Evolutionary conservation across 768 basidiomycete species (phyloP).

Genomic region (Xerocomellus amylosporus): DNA sequence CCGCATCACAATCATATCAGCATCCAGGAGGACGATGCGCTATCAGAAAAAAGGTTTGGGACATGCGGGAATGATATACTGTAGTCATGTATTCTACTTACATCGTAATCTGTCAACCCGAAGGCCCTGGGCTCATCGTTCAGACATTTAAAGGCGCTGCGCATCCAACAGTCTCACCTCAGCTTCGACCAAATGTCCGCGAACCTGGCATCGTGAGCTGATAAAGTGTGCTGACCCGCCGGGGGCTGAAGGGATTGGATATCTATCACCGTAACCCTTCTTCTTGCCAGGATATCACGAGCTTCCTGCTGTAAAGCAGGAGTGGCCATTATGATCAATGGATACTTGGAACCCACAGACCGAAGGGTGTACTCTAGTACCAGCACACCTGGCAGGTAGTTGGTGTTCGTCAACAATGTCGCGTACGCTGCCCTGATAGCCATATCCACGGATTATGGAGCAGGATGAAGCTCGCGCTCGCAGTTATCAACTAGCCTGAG

Average conservation of each 20-base stretch:
- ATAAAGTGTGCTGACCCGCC: slow-evolving; percentile 37
- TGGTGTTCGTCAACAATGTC: slow-evolving; percentile 70
- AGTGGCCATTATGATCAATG: slow-evolving; percentile 78
- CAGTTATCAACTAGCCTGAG: too few species aligned
- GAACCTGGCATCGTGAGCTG: slow-evolving; percentile 46
- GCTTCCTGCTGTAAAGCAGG: slow-evolving; percentile 50
- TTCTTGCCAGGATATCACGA: slow-evolving; percentile 47
- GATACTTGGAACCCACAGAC: slow-evolving; percentile 60
- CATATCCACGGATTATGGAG: slow-evolving; percentile 24
- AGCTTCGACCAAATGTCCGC: slow-evolving; percentile 66
- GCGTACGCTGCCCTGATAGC: slow-evolving; percentile 56
- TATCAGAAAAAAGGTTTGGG: slow-evolving; percentile 27
- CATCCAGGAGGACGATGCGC: slow-evolving; percentile 80
- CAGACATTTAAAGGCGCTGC: slow-evolving; percentile 21
- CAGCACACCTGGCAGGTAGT: slow-evolving; percentile 56
- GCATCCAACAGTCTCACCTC: slow-evolving; percentile 32
- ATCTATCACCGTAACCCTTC: slow-evolving; percentile 53
- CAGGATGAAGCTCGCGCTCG: too few species aligned
- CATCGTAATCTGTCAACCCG: slow-evolving; percentile 66
- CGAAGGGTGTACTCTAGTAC: slow-evolving; percentile 53
- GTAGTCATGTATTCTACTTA: slow-evolving; percentile 27
- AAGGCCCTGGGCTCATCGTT: slow-evolving; percentile 43
- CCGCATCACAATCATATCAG: slow-evolving; percentile 81
- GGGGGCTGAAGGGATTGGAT: slow-evolving; percentile 59
- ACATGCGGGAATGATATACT: background rate